Conservation (phyloP, 495 filamentous ascomycete species). For the Letharia columbiana region DNA sequence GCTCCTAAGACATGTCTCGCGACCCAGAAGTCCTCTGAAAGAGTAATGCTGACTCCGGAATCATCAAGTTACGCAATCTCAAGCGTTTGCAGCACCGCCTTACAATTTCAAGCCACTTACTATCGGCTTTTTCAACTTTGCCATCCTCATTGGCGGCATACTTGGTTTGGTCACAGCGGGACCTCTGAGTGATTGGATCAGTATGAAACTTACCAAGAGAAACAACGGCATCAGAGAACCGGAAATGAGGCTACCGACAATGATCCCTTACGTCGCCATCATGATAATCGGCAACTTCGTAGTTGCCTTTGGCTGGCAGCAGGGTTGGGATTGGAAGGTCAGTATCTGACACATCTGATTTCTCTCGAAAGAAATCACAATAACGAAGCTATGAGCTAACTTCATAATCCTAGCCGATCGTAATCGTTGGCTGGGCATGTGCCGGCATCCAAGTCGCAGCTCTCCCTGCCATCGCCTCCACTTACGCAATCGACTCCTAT, state of each 20-base stretch:
- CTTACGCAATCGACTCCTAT: slow-evolving; percentile 54
- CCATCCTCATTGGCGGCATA: slow-evolving; percentile 40
- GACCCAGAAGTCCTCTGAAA: too few relatives aligned
- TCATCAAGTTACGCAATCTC: slow-evolving; percentile 44
- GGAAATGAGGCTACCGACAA: slow-evolving; percentile 57
- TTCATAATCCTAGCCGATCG: slow-evolving; percentile 29
- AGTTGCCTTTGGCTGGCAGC: slow-evolving; percentile 51
- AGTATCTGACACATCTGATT: not conserved
- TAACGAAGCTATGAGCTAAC: slow-evolving; percentile 5
- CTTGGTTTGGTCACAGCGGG: slow-evolving; percentile 52
- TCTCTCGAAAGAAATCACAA: not conserved
- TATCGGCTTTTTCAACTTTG: slow-evolving; percentile 45
- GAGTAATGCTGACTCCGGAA: too few relatives aligned
- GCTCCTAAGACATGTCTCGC: too few relatives aligned
- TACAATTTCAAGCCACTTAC: slow-evolving; percentile 46
- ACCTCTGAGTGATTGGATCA: slow-evolving; percentile 51
- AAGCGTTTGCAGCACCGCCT: slow-evolving; percentile 51
- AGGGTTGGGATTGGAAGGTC: slow-evolving; percentile 48
- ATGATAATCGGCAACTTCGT: slow-evolving; percentile 53
- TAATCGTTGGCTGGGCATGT: slow-evolving; percentile 45
- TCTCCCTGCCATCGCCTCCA: slow-evolving; percentile 41
- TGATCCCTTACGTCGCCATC: slow-evolving; percentile 52
- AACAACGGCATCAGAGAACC: slow-evolving; percentile 60
- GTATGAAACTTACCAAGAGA: slow-evolving; percentile 45
- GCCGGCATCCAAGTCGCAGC: slow-evolving; percentile 51